Percentiles rank a stretch among this genome's conserved stretches.
phyloP scores from a whole-genome alignment of 2,329 filamentous ascomycete species.

The Penicillium brevicompactum region DNA sequence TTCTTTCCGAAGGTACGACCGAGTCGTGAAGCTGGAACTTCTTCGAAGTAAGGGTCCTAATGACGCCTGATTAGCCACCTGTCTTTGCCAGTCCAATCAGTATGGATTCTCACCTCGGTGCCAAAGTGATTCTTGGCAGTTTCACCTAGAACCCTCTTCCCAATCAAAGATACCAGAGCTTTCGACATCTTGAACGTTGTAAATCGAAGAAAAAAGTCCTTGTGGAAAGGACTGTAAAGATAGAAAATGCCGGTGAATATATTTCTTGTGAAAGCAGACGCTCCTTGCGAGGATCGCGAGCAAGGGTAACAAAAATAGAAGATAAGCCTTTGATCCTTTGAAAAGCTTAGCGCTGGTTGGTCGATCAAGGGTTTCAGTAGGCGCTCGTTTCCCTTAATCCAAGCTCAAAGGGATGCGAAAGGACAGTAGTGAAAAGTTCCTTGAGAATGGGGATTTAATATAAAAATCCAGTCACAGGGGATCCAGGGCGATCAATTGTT shows the following conservation, averaged over 20 bases:
- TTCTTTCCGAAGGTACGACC: conserved; percentile 68
- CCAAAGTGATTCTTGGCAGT: conserved; percentile 46
- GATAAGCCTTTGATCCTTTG: conserved; percentile 8
- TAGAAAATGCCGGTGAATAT: background rate
- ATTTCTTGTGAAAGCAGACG: background rate
- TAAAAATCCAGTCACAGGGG: conserved; percentile 5
- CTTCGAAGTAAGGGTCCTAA: conserved; percentile 89
- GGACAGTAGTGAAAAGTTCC: background rate
- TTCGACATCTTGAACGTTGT: conserved; percentile 28
- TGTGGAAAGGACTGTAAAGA: conserved; percentile 1
- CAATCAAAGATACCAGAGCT: conserved; percentile 29
- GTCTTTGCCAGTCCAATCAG: background rate
- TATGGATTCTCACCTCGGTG: conserved; percentile 36
- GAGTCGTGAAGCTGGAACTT: conserved; percentile 72
- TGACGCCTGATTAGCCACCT: conserved; percentile 6
- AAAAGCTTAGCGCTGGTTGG: conserved; percentile 3
- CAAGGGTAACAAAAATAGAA: conserved; percentile 14
- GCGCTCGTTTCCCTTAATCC: conserved; percentile 9
- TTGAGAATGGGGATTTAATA: conserved; percentile 6
- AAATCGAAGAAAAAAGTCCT: background rate
- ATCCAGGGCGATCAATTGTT: background rate
- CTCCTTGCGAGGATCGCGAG: background rate
- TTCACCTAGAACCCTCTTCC: conserved; percentile 39
- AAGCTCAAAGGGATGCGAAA: background rate
- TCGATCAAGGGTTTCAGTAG: conserved; percentile 12